These are phyloP conservation scores for Effrenium voratum DNA, from an alignment of 73 alveolate species.

Conservation along the genomic window DNA sequence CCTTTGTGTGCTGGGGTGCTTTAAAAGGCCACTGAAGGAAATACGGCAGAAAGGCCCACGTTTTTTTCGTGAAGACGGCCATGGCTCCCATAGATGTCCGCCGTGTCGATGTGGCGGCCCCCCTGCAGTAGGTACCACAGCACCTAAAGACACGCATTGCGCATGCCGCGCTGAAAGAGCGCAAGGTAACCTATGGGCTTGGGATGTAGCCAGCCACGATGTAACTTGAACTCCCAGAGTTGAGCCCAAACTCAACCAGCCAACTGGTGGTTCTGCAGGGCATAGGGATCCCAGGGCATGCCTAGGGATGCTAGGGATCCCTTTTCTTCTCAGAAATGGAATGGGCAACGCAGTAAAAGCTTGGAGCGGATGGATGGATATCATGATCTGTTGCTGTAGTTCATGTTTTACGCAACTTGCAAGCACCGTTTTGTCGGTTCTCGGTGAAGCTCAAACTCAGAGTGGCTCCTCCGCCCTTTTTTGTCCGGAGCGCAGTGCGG, in stretches of 20 bases:
- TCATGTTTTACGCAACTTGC: not conserved
- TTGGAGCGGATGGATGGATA: not conserved
- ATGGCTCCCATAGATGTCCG: not conserved
- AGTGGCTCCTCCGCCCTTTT: not conserved
- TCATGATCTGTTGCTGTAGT: not conserved
- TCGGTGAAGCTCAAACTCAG: not conserved
- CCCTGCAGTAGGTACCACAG: conserved; percentile 55
- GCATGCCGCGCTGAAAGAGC: not conserved
- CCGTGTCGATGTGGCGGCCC: conserved; percentile 58
- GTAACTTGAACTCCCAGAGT: not conserved
- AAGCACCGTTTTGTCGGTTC: not conserved
- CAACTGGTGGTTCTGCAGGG: not conserved
- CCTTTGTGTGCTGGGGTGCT: too few species aligned
- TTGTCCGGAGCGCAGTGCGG: not conserved
- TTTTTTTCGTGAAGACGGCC: not conserved
- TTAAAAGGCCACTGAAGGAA: too few species aligned
- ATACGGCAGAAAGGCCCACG: not conserved
- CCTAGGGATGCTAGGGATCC: not conserved
- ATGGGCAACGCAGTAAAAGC: not conserved
- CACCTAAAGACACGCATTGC: conserved; percentile 9
- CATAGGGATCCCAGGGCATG: not conserved
- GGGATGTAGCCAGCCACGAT: not conserved
- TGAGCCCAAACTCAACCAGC: not conserved
- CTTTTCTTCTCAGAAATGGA: not conserved
- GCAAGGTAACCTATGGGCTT: not conserved